These are phyloP conservation scores for Colletotrichum musae DNA, from an alignment of 2,329 filamentous ascomycete species.

Conservation along the genomic window DNA sequence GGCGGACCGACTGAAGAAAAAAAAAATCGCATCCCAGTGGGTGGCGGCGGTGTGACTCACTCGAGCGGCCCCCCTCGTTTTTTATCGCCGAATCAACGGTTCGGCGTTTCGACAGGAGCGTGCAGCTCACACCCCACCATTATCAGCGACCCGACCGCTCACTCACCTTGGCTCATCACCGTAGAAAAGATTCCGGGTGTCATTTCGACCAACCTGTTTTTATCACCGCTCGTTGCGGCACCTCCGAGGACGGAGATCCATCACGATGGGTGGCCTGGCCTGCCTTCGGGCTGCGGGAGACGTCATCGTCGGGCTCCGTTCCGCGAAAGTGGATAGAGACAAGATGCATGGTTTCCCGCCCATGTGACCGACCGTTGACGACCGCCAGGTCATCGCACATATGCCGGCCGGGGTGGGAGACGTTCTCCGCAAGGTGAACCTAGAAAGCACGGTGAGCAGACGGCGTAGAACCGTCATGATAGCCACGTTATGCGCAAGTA, in stretches of 20 bases:
- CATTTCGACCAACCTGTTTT: neutral
- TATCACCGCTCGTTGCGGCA: neutral
- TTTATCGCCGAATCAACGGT: constrained; percentile 32
- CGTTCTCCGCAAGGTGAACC: neutral
- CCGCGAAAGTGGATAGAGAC: neutral
- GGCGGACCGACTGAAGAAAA: neutral
- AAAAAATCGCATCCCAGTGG: constrained; percentile 6
- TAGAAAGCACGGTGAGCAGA: neutral
- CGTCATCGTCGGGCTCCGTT: constrained; percentile 14
- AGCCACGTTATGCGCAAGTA: neutral
- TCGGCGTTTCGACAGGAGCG: constrained; percentile 14
- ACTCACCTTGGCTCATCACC: neutral
- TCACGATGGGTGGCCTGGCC: too few relatives aligned
- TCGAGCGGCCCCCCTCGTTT: neutral
- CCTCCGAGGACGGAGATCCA: neutral
- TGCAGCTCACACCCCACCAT: neutral
- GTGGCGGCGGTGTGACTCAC: constrained; percentile 36
- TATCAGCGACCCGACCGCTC: neutral
- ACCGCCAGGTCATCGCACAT: constrained; percentile 12
- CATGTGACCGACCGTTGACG: neutral
- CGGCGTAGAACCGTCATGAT: neutral
- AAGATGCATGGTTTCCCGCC: neutral
- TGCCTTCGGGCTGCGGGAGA: neutral
- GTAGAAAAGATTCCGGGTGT: neutral
- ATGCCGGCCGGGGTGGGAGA: neutral